Base-by-base conservation (phyloP, 176 grass and related monocot genomes). In the Rhynchospora pubera region DNA sequence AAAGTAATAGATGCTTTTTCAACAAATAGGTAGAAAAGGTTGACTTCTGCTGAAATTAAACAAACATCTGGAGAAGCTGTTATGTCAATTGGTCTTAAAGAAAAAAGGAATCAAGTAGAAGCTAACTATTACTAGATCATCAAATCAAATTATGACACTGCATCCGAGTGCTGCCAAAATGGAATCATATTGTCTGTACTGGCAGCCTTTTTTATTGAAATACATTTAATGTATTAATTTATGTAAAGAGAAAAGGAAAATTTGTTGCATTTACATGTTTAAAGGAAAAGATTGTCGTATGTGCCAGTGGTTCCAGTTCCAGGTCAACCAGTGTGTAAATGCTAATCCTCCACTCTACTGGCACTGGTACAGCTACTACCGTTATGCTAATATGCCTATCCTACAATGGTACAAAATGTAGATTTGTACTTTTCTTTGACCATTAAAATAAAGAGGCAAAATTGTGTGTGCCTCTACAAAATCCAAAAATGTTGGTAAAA, bases 211-310 rank as follows among this genome's bases (percentile, higher is more conserved):
- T 14, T 55, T 14, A 52, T 55, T 30, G 22, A 55, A 52, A 76
- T 30, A 39, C 6, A 52, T 76, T 39, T 53, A 55, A 30, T 55
- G 22, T 51, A 51, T 2, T 28, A 23, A 55, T 55, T 76, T 76
- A 28, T 53, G 72, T 76, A 53, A 76, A 76, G 15, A 0, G 23
- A 9, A 52, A 26, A 75, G 12, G 21, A 55, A 47, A 53, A 55
- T 76, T 39, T 76, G 72, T 55, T 13, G 11, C 16, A 55, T 55
- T 30, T 1, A 2, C 72, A 5, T 76, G 14, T 76, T 55, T 30
- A 76, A 30, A 76, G 48, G 72, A 53, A 76, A 76, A 15, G 48
- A 32, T 76, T 76, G 23, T 55, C 13, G 12, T 76, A 55, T 76
- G 12, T 28, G 72, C 48, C 72, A 76, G 47, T 75, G 22, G 71